Evolutionary conservation across 305 asterid species (phyloP).

Genomic region (Rubia tinctorum): DNA sequence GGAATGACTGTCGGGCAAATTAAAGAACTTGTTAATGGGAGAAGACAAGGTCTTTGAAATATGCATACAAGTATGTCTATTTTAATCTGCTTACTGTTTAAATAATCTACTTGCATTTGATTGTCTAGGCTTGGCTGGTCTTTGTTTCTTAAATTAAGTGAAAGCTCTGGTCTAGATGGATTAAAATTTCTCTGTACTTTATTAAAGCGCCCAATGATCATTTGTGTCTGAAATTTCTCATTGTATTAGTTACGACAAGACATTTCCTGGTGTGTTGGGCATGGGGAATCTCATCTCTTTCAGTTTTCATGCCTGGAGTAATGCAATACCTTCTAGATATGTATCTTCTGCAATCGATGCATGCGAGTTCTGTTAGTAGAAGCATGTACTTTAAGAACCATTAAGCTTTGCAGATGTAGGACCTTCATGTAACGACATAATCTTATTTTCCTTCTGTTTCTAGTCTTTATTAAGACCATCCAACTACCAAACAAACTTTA

Average conservation of each 20-base stretch:
- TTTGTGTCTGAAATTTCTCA: background rate
- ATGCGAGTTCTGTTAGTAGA: too few relatives aligned
- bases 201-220: background rate
- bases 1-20: too few relatives aligned
- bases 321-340: background rate
- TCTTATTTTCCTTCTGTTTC: too few relatives aligned
- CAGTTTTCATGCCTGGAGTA: background rate
- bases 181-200: too few relatives aligned
- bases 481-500: background rate
- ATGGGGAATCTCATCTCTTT: background rate
- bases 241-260: background rate
- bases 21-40: too few relatives aligned
- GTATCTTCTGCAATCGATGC: too few relatives aligned
- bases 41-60: too few relatives aligned
- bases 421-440: too few relatives aligned
- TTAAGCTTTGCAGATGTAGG: background rate
- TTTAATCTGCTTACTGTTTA: too few relatives aligned
- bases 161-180: background rate
- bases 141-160: background rate
- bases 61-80: too few relatives aligned
- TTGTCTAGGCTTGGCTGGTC: background rate
- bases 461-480: too few relatives aligned
- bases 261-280: background rate
- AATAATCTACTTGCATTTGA: background rate
- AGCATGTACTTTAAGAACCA: background rate